Evolutionary conservation across 176 grass and related monocot genomes (phyloP), one percentile per base, ranked within the genome.

Genomic region (Cocos nucifera): DNA sequence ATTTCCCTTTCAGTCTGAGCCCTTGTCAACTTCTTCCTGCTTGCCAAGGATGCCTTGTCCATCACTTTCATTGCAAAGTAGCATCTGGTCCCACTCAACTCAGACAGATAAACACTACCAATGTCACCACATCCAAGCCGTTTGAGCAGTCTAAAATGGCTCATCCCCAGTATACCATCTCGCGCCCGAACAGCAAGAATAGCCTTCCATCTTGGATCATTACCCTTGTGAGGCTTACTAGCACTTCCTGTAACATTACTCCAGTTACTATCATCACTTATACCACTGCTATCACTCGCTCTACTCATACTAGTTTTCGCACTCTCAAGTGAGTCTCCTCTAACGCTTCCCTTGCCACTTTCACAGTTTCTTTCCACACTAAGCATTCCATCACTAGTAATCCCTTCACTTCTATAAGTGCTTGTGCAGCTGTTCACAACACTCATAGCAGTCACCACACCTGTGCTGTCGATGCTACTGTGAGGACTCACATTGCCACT

Each of bases 41-140:
- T 65, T 12, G 49, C 63, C 20, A 65, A 26, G 15, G 63, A 65
- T 27, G 63, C 63, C 21, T 53, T 65, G 49, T 65, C 63, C 63
- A 65, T 65, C 48, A 96, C 92, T 71, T 96, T 96, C 87, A 96
- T 96, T 24, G 92, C 92, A 63, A 90, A 90, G 79, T 88, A 96
- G 72, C 92, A 90, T 53, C 83, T 77, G 21, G 91, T 96, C 5
- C 86, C 80, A 53, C 86, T 90, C 19, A 96, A 68, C 62, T 96
- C 91, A n/a, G 91, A 96, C 53, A 96, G 76, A 72, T 96, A 96
- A 62, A 96, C 91, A 50, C 83, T 90, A 4, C 91, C 91, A 62
- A 96, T 96, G 73, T 96, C 83, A 62, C 91, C 91, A 58, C 91
- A 96, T 19, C 91, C 91, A 8, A 96, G 83, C 18, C 87, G 77